Evolutionary conservation across 1,284 basidiomycete species (phyloP).

Genomic region (Paramarasmius palmivorus): DNA sequence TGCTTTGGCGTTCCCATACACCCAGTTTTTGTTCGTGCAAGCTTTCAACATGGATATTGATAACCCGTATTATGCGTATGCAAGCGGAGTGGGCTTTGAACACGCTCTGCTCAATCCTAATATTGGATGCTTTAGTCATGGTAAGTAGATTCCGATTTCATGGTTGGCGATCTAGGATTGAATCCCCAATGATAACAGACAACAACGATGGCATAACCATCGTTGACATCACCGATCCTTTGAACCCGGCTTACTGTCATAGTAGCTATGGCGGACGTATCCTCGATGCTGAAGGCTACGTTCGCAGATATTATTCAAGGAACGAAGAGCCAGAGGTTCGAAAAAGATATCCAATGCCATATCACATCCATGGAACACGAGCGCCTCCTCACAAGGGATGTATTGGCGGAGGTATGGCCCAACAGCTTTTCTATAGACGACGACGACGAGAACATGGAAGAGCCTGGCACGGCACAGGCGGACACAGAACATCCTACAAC

Average conservation of each 20-base stretch:
- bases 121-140: constrained; percentile 28
- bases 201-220: constrained; percentile 43
- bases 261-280: constrained; percentile 12
- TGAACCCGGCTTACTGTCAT: constrained; percentile 35
- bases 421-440: too few relatives aligned
- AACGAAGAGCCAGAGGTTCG: constrained; percentile 5
- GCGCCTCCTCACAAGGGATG: constrained; percentile 20
- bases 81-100: constrained; percentile 15
- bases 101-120: constrained; percentile 19
- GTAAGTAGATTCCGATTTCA: constrained; percentile 19
- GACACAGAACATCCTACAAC: background rate
- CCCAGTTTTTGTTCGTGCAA: constrained; percentile 20
- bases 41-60: constrained; percentile 25
- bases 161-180: background rate
- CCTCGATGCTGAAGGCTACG: constrained; percentile 28
- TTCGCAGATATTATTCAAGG: constrained; percentile 27
- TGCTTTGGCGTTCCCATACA: constrained; percentile 31
- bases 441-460: too few relatives aligned
- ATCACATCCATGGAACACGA: constrained; percentile 17
- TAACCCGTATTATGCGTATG: constrained; percentile 11
- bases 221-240: constrained; percentile 39
- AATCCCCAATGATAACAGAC: constrained; percentile 23
- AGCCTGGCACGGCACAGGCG: background rate
- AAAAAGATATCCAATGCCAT: constrained; percentile 15
- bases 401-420: constrained; percentile 30